phyloP scores from a whole-genome alignment of 805 yeast genomes.

The Candida sanyiensis region DNA sequence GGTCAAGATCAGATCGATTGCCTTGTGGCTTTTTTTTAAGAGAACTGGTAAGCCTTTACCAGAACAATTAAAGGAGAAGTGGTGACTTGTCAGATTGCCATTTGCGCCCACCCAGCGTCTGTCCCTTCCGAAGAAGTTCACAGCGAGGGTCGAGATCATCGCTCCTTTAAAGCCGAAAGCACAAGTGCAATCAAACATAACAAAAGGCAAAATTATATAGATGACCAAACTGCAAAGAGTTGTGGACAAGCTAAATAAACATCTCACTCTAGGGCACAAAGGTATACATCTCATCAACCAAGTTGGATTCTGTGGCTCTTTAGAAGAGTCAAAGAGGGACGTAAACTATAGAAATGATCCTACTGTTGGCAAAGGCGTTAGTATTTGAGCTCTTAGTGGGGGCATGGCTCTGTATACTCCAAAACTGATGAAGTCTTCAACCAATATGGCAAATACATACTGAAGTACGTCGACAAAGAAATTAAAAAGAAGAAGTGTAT shows the following conservation, averaged over 20 bases:
- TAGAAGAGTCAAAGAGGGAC: slow-evolving; percentile 98
- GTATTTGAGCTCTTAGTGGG: no score
- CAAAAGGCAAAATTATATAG: slow-evolving; percentile 44
- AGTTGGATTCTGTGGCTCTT: slow-evolving; percentile 99
- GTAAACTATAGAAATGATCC: slow-evolving; percentile 99
- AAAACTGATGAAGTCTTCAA: slow-evolving; percentile 8
- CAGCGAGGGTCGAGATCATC: slow-evolving; percentile 97
- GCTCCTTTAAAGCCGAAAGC: slow-evolving; percentile 68
- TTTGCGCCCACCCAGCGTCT: slow-evolving; percentile 5
- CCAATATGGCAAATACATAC: slow-evolving; percentile 35
- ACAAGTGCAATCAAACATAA: slow-evolving; percentile 13
- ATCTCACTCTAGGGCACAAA: slow-evolving; percentile 90
- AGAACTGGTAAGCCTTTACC: slow-evolving; percentile 1
- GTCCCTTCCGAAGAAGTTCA: slow-evolving; percentile 30
- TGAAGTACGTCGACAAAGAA: slow-evolving; percentile 96
- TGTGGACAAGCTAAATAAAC: slow-evolving; percentile 68
- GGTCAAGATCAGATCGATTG: no score
- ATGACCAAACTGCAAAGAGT: slow-evolving; percentile 88
- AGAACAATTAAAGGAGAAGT: background rate
- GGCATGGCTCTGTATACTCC: no score
- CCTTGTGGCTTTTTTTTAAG: background rate
- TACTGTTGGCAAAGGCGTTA: slow-evolving; percentile 49
- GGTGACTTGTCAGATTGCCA: slow-evolving; percentile 5
- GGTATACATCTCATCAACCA: slow-evolving; percentile 96
- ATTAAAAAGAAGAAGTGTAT: slow-evolving; percentile 36